A percentile compares a stretch with the other conserved stretches of the same genome.
phyloP scores from a whole-genome alignment of 441 rosid species.

The Theobroma grandiflorum region DNA sequence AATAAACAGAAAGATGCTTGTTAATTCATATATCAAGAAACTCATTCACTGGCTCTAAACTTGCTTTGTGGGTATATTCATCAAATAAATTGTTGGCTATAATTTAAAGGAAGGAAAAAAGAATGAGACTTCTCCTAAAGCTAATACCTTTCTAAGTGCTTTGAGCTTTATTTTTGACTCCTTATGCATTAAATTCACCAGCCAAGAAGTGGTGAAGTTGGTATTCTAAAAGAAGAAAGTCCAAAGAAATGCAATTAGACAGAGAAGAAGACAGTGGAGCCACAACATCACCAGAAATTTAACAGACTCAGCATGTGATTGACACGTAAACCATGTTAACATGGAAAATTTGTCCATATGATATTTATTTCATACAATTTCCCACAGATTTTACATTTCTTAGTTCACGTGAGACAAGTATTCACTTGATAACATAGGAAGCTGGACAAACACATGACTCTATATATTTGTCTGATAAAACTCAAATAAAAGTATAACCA shows the following conservation, averaged over 20 bases:
- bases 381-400: background rate
- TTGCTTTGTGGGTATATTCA: background rate
- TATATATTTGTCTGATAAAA: background rate
- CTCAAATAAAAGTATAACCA: slow-evolving; percentile 1
- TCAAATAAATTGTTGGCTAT: background rate
- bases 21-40: slow-evolving; percentile 34
- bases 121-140: background rate
- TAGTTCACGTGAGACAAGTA: background rate
- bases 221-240: background rate
- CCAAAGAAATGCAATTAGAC: slow-evolving; percentile 1
- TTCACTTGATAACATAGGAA: background rate
- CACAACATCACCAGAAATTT: slow-evolving; percentile 13
- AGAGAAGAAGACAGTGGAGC: slow-evolving; percentile 15
- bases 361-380: background rate
- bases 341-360: background rate
- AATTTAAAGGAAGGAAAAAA: background rate
- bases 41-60: slow-evolving; percentile 21
- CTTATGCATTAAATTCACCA: background rate
- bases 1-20: slow-evolving; percentile 18
- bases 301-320: slow-evolving; percentile 20
- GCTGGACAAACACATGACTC: background rate
- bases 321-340: background rate
- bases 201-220: background rate
- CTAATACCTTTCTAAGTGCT: background rate
- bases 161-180: background rate